These are phyloP conservation scores for Lolium rigidum DNA, from an alignment of 176 grass and related monocot species.

Conservation along the genomic window DNA sequence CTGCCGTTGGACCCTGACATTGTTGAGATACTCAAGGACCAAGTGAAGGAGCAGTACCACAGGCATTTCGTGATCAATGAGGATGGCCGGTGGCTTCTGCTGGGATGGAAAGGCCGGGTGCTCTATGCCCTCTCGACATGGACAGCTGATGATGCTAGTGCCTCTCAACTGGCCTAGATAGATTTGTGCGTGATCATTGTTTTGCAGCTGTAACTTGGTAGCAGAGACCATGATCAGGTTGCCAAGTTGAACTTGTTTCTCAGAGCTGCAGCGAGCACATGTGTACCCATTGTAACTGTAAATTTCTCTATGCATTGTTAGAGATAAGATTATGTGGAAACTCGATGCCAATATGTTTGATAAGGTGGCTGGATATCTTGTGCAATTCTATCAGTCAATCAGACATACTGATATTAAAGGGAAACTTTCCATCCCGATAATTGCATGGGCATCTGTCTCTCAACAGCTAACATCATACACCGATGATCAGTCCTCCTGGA, in stretches of 20 bases:
- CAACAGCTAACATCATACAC: neutral
- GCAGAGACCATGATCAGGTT: too few relatives aligned
- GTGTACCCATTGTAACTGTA: neutral
- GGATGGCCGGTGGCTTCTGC: slow-evolving; percentile 15
- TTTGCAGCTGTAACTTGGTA: neutral
- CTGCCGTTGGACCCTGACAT: slow-evolving; percentile 41
- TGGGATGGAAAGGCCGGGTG: slow-evolving; percentile 28
- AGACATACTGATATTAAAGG: neutral
- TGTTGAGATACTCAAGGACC: slow-evolving; percentile 30
- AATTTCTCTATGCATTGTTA: neutral
- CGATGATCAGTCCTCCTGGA: neutral
- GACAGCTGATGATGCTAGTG: neutral
- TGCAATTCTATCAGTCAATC: neutral
- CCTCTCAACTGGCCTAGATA: too few relatives aligned
- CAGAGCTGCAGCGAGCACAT: slow-evolving; percentile 5
- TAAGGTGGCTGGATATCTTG: neutral
- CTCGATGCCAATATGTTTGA: neutral
- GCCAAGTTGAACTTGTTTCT: slow-evolving; percentile 4
- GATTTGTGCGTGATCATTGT: neutral
- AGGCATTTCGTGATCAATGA: slow-evolving; percentile 8
- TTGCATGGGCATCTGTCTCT: neutral
- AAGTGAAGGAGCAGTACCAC: slow-evolving; percentile 40
- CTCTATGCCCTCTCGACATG: slow-evolving; percentile 12
- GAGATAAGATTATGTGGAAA: neutral
- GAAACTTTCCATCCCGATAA: neutral